Conservation (phyloP, 1,284 basidiomycete species). For the Ceratobasidium sp. region DNA sequence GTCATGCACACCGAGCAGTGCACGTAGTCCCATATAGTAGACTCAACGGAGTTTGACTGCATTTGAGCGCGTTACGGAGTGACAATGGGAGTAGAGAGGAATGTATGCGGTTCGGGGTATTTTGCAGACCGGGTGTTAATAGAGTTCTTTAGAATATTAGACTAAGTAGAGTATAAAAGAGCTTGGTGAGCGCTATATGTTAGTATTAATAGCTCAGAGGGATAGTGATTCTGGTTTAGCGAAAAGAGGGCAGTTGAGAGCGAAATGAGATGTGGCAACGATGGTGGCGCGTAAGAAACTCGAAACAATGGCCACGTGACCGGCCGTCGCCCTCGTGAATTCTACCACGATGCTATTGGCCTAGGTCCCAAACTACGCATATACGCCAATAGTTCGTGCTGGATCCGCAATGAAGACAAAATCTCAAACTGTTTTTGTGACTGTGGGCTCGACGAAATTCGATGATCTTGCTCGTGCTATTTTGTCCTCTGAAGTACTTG, state of each 20-base stretch:
- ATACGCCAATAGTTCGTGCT: background rate
- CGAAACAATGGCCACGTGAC: background rate
- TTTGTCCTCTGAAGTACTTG: slow-evolving; percentile 67
- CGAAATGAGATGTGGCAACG: background rate
- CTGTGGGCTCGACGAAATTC: slow-evolving; percentile 92
- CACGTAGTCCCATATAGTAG: slow-evolving; percentile 75
- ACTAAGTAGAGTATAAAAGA: no score
- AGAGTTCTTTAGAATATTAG: background rate
- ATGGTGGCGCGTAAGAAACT: slow-evolving; percentile 1
- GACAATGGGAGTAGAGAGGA: no score
- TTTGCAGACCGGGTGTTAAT: background rate
- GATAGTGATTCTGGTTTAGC: no score
- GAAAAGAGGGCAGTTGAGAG: no score
- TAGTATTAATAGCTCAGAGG: no score
- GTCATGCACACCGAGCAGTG: slow-evolving; percentile 73
- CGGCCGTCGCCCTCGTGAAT: background rate
- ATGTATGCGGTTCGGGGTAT: slow-evolving; percentile 13
- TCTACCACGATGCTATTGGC: background rate
- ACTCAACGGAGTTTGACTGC: slow-evolving; percentile 15
- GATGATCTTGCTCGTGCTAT: slow-evolving; percentile 74
- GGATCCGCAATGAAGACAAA: background rate
- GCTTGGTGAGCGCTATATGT: no score
- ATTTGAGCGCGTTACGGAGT: background rate
- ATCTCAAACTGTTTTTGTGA: slow-evolving; percentile 70
- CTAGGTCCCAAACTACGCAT: background rate